Evolutionary conservation across 176 grass and related monocot genomes (phyloP).

Genomic region (Ampelocalamus luodianensis): DNA sequence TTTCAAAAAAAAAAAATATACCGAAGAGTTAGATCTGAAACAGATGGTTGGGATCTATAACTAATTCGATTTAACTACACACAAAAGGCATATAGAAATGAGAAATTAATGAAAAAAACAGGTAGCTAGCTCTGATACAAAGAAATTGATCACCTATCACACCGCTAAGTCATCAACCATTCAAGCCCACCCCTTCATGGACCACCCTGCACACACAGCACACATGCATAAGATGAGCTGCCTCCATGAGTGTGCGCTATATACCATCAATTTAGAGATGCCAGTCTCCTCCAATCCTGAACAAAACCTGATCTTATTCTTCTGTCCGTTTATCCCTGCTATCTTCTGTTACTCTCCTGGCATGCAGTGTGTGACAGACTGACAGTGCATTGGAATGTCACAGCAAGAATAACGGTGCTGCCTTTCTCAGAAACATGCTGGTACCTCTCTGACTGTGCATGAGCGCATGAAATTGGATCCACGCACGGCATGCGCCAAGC

Average conservation of each 20-base stretch:
- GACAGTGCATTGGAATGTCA: not conserved
- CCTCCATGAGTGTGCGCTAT: slow-evolving; percentile 19
- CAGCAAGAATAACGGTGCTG: not conserved
- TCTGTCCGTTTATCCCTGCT: not conserved
- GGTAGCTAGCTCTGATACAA: not conserved
- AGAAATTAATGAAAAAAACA: not conserved
- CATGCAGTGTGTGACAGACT: not conserved
- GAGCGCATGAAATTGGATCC: not conserved
- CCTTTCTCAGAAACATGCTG: not conserved
- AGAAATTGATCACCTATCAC: slow-evolving; percentile 22
- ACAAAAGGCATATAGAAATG: not conserved
- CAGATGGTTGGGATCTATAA: not conserved
- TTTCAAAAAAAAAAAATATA: not conserved
- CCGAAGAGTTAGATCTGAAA: not conserved
- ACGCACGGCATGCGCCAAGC: not conserved
- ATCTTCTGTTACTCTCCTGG: slow-evolving; percentile 36
- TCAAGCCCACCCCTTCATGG: slow-evolving; percentile 9
- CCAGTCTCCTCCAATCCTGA: not conserved
- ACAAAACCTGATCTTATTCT: slow-evolving; percentile 26
- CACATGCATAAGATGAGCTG: slow-evolving; percentile 30
- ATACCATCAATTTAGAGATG: slow-evolving; percentile 8
- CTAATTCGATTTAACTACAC: not conserved
- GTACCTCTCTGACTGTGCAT: not conserved
- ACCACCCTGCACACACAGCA: slow-evolving; percentile 35
- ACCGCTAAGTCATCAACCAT: slow-evolving; percentile 33